Conservation (phyloP, 2,329 filamentous ascomycete species). For the Diaporthe ilicicola region DNA sequence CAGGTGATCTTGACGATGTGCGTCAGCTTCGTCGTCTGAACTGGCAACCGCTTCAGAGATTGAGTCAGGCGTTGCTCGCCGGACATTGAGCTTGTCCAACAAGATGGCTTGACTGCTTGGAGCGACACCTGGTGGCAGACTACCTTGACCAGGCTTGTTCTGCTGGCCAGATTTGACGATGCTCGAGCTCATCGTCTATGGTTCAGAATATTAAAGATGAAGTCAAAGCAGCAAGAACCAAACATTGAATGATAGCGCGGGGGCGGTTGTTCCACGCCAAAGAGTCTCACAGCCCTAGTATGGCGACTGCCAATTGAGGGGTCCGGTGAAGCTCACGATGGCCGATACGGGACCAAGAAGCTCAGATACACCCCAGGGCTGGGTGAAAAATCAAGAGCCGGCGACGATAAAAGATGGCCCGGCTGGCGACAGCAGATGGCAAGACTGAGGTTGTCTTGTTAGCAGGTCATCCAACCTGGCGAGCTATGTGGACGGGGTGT, state of each 20-base stretch:
- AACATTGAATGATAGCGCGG: slow-evolving; percentile 9
- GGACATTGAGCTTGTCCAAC: slow-evolving; percentile 78
- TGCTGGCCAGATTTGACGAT: slow-evolving; percentile 58
- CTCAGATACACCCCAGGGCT: neutral
- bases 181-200: slow-evolving; percentile 58
- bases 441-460: slow-evolving; percentile 15
- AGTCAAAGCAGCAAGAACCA: neutral
- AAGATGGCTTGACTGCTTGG: slow-evolving; percentile 71
- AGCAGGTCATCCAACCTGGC: slow-evolving; percentile 11
- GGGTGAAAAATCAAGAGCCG: neutral
- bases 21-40: slow-evolving; percentile 89
- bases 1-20: slow-evolving; percentile 62
- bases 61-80: slow-evolving; percentile 84
- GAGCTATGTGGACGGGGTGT: slow-evolving; percentile 1
- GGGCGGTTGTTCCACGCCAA: neutral
- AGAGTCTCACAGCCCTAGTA: neutral
- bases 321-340: slow-evolving; percentile 16
- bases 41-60: slow-evolving; percentile 87
- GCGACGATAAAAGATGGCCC: neutral
- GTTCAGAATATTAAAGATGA: slow-evolving; percentile 2
- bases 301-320: slow-evolving; percentile 17
- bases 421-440: slow-evolving; percentile 5
- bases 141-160: slow-evolving; percentile 60
- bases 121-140: slow-evolving; percentile 51
- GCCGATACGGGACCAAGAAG: neutral